A percentile compares a stretch with the other conserved stretches of the same genome.
Conservation (phyloP, 2,329 filamentous ascomycete species). For the Colletotrichum cordylinicola region DNA sequence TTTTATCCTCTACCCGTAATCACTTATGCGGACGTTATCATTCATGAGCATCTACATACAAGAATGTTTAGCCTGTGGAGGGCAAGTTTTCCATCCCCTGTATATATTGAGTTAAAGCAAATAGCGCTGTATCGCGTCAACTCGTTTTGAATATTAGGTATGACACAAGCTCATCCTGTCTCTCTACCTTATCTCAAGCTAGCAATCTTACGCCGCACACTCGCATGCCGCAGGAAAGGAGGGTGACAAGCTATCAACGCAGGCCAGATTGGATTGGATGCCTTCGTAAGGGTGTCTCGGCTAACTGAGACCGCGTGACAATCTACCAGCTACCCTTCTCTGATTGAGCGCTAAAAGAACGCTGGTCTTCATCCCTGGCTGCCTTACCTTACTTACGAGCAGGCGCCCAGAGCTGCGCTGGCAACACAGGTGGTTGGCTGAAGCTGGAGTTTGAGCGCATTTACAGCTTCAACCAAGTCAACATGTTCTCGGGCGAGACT, state of each 20-base stretch:
- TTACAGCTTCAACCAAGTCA: background rate
- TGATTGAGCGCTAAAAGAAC: background rate
- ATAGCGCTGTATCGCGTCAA: background rate
- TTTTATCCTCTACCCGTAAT: background rate
- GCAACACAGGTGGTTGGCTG: background rate
- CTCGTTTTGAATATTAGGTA: background rate
- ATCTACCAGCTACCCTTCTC: background rate
- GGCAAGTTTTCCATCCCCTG: background rate
- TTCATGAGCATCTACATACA: background rate
- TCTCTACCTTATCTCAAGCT: background rate
- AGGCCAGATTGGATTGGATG: background rate
- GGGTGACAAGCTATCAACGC: background rate
- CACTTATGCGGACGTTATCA: background rate
- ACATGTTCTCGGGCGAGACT: background rate
- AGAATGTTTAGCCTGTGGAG: background rate
- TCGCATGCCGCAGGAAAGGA: background rate
- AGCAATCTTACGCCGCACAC: conserved; percentile 1
- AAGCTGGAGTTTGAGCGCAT: background rate
- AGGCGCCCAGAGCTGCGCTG: background rate
- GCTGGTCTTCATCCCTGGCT: background rate
- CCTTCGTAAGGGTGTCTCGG: background rate
- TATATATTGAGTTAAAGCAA: background rate
- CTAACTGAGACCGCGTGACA: conserved; percentile 14
- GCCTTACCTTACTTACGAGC: background rate
- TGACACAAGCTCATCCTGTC: background rate